phyloP scores from a whole-genome alignment of 2,329 filamentous ascomycete species.

The Trichoderma sp. region DNA sequence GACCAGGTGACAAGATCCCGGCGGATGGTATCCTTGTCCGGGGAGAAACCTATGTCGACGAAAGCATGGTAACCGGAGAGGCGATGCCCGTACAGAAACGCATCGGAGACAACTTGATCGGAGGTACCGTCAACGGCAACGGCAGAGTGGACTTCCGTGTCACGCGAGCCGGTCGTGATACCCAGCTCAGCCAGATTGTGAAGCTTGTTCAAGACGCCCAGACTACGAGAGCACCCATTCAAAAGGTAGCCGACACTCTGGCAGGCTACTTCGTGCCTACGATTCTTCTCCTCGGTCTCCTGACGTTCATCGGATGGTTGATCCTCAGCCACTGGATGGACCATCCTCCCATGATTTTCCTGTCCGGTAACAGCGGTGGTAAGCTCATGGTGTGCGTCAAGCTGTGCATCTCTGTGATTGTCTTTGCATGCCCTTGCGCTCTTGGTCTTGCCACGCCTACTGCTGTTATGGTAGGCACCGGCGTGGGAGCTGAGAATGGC shows the following conservation, averaged over 20 bases:
- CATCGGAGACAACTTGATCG: constrained; percentile 77
- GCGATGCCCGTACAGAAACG: constrained; percentile 92
- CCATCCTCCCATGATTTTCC: constrained; percentile 86
- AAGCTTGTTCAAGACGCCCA: constrained; percentile 98
- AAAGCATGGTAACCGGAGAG: constrained; percentile 98
- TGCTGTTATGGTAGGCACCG: constrained; percentile 99
- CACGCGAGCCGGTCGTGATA: constrained; percentile 88
- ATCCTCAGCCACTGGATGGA: constrained; percentile 82
- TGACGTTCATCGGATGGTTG: constrained; percentile 94
- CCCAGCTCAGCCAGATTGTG: constrained; percentile 96
- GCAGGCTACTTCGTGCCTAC: constrained; percentile 92
- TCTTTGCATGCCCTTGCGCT: constrained; percentile 96
- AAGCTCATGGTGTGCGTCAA: constrained; percentile 96
- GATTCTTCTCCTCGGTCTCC: constrained; percentile 79
- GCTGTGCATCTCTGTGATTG: constrained; percentile 97
- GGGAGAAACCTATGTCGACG: constrained; percentile 91
- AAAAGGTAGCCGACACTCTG: constrained; percentile 85
- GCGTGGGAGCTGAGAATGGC: constrained; percentile 89
- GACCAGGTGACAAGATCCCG: constrained; percentile 94
- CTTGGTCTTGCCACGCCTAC: constrained; percentile 95
- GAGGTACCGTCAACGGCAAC: constrained; percentile 92
- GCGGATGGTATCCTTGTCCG: constrained; percentile 85
- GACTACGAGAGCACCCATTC: constrained; percentile 90
- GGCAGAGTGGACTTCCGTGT: constrained; percentile 91
- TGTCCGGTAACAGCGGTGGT: constrained; percentile 77